These are phyloP conservation scores for Lotmaria passim DNA, from an alignment of 208 protist genomes.

Conservation along the genomic window DNA sequence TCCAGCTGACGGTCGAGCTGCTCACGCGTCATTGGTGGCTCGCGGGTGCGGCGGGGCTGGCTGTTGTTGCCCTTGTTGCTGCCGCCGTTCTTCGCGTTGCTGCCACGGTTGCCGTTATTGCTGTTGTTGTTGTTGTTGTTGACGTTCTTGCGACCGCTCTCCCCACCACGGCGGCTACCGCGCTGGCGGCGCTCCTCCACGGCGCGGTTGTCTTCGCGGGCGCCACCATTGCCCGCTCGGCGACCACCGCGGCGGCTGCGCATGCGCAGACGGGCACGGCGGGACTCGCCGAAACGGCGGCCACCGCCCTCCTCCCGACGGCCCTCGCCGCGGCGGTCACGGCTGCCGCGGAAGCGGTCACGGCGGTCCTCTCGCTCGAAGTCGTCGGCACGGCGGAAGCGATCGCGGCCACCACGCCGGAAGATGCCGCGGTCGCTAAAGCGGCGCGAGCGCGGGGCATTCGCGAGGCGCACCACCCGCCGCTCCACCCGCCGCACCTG, in stretches of 20 bases:
- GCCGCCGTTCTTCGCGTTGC: background rate
- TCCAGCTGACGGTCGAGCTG: constrained; percentile 85
- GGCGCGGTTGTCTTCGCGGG: constrained; percentile 6
- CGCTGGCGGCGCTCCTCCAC: no score
- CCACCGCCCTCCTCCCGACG: constrained; percentile 5
- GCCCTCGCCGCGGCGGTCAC: constrained; percentile 24
- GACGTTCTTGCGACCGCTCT: constrained; percentile 9
- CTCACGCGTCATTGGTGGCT: constrained; percentile 45
- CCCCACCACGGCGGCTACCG: no score
- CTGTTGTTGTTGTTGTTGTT: constrained; percentile 12
- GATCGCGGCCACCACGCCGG: constrained; percentile 61
- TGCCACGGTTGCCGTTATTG: background rate
- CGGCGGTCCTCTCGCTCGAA: constrained; percentile 67
- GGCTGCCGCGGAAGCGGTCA: constrained; percentile 48
- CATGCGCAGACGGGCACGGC: constrained; percentile 23
- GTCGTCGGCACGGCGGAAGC: constrained; percentile 83
- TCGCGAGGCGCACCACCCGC: constrained; percentile 2
- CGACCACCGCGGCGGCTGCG: constrained; percentile 26
- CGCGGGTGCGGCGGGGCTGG: constrained; percentile 34
- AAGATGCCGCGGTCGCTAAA: constrained; percentile 78
- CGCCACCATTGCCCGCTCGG: background rate
- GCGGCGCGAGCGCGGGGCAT: constrained; percentile 24
- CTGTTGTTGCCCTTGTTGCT: constrained; percentile 25
- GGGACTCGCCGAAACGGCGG: constrained; percentile 11
- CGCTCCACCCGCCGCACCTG: constrained; percentile 67